These are phyloP conservation scores for Blastomyces parvus DNA, from an alignment of 2,329 filamentous ascomycete genomes.

Conservation along the genomic window DNA sequence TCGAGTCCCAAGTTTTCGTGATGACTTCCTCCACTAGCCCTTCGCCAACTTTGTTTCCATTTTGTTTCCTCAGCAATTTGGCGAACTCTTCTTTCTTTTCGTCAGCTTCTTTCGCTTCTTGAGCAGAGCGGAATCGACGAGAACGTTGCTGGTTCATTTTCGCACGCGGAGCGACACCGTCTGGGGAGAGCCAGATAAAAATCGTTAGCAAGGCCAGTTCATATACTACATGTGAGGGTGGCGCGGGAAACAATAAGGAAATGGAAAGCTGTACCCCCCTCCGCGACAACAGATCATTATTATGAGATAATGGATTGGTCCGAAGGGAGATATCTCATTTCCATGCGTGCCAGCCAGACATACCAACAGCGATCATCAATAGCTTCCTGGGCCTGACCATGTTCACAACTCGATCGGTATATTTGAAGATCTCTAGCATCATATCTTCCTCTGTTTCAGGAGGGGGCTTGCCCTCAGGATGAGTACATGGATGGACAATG, in stretches of 20 bases:
- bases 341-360: conserved; percentile 14
- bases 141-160: conserved; percentile 99
- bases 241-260: conserved; percentile 5
- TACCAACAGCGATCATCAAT: conserved; percentile 92
- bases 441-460: conserved; percentile 95
- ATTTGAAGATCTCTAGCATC: conserved; percentile 98
- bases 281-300: conserved; percentile 22
- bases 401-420: conserved; percentile 96
- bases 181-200: conserved; percentile 37
- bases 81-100: conserved; percentile 80
- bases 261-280: conserved; percentile 23
- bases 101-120: conserved; percentile 90
- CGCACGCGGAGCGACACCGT: conserved; percentile 91
- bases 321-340: conserved; percentile 17
- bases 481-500: conserved; percentile 96
- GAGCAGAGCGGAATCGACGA: conserved; percentile 84
- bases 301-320: conserved; percentile 23
- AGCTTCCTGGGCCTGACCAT: conserved; percentile 96
- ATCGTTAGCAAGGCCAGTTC: conserved; percentile 18
- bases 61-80: conserved; percentile 73
- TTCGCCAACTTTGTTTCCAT: conserved; percentile 53
- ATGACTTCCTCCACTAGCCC: conserved; percentile 52
- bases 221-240: conserved; percentile 1
- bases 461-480: conserved; percentile 85
- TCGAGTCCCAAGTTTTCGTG: conserved; percentile 88